A percentile compares a stretch with the other conserved stretches of the same genome.
phyloP scores from a whole-genome alignment of 495 filamentous ascomycete species.

The Oidiodendron maius region DNA sequence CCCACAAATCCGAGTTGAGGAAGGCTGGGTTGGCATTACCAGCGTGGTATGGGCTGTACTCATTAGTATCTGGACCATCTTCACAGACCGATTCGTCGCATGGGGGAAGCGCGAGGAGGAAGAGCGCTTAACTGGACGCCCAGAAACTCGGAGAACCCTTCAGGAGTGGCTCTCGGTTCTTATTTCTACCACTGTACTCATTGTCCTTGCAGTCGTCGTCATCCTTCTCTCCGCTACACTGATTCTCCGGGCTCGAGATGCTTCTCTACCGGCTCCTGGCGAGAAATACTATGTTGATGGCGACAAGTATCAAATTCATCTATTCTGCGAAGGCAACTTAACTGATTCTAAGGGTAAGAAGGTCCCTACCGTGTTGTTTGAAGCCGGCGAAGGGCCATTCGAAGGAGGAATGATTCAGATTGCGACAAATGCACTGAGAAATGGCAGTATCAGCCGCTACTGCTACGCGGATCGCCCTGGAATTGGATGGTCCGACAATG shows the following conservation, averaged over 20 bases:
- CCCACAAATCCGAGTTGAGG: conserved; percentile 66
- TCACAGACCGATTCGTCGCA: conserved; percentile 56
- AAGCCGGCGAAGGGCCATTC: conserved; percentile 73
- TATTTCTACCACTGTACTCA: conserved; percentile 61
- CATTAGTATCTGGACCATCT: conserved; percentile 56
- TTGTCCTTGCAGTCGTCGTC: conserved; percentile 55
- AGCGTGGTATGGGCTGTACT: conserved; percentile 72
- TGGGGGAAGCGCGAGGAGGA: conserved; percentile 93
- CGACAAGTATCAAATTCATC: conserved; percentile 75
- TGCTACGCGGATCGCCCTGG: conserved; percentile 96
- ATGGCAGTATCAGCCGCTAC: conserved; percentile 76
- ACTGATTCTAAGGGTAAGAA: conserved; percentile 40
- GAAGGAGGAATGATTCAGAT: conserved; percentile 71
- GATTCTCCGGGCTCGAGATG: conserved; percentile 69
- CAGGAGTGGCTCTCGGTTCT: conserved; percentile 82
- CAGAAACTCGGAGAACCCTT: conserved; percentile 75
- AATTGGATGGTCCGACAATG: conserved; percentile 84
- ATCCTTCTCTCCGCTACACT: conserved; percentile 74
- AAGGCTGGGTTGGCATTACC: conserved; percentile 83
- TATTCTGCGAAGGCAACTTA: conserved; percentile 70
- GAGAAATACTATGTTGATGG: conserved; percentile 71
- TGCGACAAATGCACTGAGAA: conserved; percentile 55
- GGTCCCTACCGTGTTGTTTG: conserved; percentile 69
- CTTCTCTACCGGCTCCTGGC: conserved; percentile 63
- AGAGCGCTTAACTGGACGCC: conserved; percentile 83